A percentile compares a stretch with the other conserved stretches of the same genome.
These are phyloP conservation scores for Hypoxylon sp. DNA, from an alignment of 2,329 filamentous ascomycete genomes.

Conservation along the genomic window DNA sequence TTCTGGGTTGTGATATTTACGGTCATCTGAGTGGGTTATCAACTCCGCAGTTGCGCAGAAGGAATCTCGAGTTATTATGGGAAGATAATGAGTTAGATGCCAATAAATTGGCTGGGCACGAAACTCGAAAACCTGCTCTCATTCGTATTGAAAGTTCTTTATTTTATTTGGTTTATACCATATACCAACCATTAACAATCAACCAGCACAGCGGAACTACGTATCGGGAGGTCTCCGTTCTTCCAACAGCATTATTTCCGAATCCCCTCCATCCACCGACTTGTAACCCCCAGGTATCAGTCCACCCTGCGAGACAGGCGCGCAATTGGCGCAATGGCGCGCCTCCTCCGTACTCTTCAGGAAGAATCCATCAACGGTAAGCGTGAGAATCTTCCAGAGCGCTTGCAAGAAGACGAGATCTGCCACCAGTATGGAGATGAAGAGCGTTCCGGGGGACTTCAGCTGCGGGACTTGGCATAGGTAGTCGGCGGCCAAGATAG, in stretches of 20 bases:
- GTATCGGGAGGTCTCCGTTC: not conserved
- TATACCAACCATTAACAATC: no score
- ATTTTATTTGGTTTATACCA: not conserved
- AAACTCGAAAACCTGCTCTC: no score
- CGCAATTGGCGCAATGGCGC: constrained; percentile 4
- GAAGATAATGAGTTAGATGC: no score
- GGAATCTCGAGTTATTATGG: no score
- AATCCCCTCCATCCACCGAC: constrained; percentile 10
- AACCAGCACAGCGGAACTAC: not conserved
- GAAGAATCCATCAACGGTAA: constrained; percentile 24
- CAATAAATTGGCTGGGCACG: no score
- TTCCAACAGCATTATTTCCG: constrained; percentile 10
- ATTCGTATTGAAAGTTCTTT: no score
- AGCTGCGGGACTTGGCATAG: constrained; percentile 35
- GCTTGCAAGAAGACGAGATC: constrained; percentile 37
- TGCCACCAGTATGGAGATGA: constrained; percentile 31
- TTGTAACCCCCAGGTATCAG: not conserved
- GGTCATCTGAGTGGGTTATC: no score
- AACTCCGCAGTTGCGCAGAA: no score
- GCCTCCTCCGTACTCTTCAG: constrained; percentile 18
- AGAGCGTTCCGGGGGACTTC: constrained; percentile 27
- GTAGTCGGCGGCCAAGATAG: constrained; percentile 28
- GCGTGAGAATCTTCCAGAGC: constrained; percentile 32
- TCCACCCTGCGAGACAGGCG: not conserved
- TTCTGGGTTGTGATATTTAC: no score